A percentile compares a stretch with the other conserved stretches of the same genome.
Evolutionary conservation across 2,329 filamentous ascomycete genomes (phyloP).

Genomic region (Ceratocystis harringtonii): DNA sequence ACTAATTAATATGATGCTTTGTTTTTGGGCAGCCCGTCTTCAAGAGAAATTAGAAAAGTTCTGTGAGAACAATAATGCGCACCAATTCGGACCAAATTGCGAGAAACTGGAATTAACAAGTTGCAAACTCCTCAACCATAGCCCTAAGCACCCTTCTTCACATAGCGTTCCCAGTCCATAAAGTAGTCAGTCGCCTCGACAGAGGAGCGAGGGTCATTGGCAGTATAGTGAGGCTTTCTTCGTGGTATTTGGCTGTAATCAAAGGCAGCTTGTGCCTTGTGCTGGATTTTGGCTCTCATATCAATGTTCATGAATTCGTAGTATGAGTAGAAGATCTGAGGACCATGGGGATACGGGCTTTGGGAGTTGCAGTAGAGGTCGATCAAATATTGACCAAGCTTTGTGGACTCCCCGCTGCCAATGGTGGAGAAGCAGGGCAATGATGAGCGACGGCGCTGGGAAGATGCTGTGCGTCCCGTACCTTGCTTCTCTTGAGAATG

Average conservation of each 20-base stretch:
- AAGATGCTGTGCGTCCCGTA: not conserved
- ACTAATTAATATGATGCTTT: too few relatives aligned
- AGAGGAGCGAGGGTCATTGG: not conserved
- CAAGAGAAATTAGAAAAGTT: too few relatives aligned
- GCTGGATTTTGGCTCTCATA: not conserved
- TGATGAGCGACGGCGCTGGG: not conserved
- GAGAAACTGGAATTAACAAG: not conserved
- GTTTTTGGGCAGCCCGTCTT: too few relatives aligned
- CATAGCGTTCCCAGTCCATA: not conserved
- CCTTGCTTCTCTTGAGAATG: not conserved
- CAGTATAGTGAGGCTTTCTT: not conserved
- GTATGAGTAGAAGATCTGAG: not conserved
- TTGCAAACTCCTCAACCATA: not conserved
- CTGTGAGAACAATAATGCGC: too few relatives aligned
- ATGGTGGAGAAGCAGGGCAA: not conserved
- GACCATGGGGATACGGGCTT: not conserved
- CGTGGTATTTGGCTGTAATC: conserved; percentile 2
- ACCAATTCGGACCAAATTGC: not conserved
- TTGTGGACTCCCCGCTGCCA: not conserved
- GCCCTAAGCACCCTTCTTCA: not conserved
- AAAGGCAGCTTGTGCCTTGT: not conserved
- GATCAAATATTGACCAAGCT: not conserved
- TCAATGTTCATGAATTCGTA: not conserved
- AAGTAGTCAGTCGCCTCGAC: not conserved
- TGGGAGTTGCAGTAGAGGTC: not conserved